phyloP scores from a whole-genome alignment of 2,329 filamentous ascomycete genomes.

The Geosmithia morbida region DNA sequence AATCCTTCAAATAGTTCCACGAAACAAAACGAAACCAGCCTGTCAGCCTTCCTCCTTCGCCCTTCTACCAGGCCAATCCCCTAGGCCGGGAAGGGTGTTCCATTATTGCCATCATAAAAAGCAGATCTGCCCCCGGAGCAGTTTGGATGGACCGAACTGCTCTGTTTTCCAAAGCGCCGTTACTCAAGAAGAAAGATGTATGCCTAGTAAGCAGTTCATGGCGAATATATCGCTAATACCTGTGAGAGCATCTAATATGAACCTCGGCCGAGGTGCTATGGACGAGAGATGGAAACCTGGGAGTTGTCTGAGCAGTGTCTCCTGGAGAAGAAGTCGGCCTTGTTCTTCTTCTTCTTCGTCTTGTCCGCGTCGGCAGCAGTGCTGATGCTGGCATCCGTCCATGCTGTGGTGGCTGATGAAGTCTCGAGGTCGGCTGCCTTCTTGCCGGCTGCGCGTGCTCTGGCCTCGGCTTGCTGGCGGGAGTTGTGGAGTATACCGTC shows the following conservation, averaged over 20 bases:
- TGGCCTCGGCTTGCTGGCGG: neutral
- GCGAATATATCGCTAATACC: neutral
- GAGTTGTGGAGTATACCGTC: neutral
- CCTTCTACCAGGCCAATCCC: neutral
- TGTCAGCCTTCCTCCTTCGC: neutral
- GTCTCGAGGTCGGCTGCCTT: constrained; percentile 9
- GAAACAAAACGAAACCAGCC: neutral
- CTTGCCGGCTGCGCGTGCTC: neutral
- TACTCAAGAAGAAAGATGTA: neutral
- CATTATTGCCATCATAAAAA: neutral
- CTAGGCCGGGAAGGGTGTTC: neutral
- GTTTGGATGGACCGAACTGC: neutral
- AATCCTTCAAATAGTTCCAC: neutral
- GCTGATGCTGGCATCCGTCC: neutral
- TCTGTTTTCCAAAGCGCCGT: neutral
- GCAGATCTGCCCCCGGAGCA: neutral
- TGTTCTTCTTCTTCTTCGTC: neutral
- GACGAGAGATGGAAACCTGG: too few species aligned
- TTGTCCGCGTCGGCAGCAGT: neutral
- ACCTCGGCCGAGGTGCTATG: too few species aligned
- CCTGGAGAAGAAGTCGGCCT: neutral
- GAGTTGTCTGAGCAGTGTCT: neutral
- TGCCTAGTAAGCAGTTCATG: neutral
- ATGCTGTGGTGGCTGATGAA: constrained; percentile 1
- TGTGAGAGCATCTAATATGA: too few species aligned